These are phyloP conservation scores for Lactuca sativa DNA, from an alignment of 129 eudicot genomes.

Conservation along the genomic window DNA sequence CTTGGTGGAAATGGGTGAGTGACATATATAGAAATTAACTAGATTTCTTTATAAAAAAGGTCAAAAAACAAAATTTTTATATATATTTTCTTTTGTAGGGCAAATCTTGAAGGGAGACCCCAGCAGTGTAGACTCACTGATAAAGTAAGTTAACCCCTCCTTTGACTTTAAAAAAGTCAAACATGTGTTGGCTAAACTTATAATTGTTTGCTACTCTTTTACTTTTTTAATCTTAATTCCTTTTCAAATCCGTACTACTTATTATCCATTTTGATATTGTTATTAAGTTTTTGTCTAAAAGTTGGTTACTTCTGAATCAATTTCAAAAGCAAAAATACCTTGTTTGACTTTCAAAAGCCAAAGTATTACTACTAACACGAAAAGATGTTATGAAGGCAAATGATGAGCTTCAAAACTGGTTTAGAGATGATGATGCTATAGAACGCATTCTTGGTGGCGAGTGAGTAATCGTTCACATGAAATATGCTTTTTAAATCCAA, in stretches of 20 bases:
- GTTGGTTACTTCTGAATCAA: background rate
- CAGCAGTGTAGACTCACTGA: slow-evolving; percentile 82
- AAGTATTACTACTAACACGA: background rate
- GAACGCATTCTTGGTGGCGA: slow-evolving; percentile 88
- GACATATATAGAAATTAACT: background rate
- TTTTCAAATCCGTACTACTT: background rate
- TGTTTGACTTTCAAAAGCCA: background rate
- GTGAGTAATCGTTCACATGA: slow-evolving; percentile 47
- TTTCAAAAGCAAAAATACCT: background rate
- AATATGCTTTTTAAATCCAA: slow-evolving; percentile 3
- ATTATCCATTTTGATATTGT: slow-evolving; percentile 1
- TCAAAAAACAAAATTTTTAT: background rate
- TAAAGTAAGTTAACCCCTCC: slow-evolving; percentile 48
- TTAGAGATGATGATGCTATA: slow-evolving; percentile 90
- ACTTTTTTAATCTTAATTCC: background rate
- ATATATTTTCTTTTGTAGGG: slow-evolving; percentile 40
- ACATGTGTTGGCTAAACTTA: background rate
- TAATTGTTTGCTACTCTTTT: background rate
- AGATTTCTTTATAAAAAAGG: no score
- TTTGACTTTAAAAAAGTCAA: slow-evolving; percentile 11
- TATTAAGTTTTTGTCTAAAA: background rate
- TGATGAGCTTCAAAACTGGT: slow-evolving; percentile 71
- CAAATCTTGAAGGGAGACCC: slow-evolving; percentile 91
- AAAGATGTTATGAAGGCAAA: slow-evolving; percentile 60
- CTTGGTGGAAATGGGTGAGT: slow-evolving; percentile 98